Conservation (phyloP, 371 early-diverging fungal species). For the Phascolomyces articulosus region DNA sequence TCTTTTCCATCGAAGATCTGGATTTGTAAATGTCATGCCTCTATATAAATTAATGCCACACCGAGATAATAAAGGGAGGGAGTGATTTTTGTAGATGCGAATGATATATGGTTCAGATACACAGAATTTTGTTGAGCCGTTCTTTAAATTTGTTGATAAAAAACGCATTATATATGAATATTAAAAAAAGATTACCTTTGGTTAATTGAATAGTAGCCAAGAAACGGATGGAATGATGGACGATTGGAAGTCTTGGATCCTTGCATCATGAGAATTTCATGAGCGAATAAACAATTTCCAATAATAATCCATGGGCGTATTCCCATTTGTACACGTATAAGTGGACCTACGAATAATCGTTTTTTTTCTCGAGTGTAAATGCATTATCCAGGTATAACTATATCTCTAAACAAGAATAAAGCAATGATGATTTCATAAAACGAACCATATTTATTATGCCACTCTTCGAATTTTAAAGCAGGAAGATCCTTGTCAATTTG, state of each 20-base stretch:
- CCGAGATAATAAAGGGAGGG: neutral
- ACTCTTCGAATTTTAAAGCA: neutral
- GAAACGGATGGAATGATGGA: conserved; percentile 12
- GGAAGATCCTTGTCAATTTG: neutral
- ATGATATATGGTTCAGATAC: too few relatives aligned
- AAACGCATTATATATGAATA: too few relatives aligned
- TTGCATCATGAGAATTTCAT: conserved; percentile 17
- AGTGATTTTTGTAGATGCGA: too few relatives aligned
- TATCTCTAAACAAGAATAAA: too few relatives aligned
- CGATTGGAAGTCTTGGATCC: conserved; percentile 16
- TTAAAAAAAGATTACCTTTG: neutral
- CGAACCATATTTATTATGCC: neutral
- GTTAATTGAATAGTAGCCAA: conserved; percentile 15
- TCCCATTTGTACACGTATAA: conserved; percentile 21
- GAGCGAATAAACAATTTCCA: conserved; percentile 18
- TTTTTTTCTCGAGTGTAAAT: neutral
- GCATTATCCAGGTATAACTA: too few relatives aligned
- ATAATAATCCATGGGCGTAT: conserved; percentile 20
- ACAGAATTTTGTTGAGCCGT: too few relatives aligned
- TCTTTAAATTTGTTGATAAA: neutral
- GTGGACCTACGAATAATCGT: conserved; percentile 3
- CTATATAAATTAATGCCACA: neutral
- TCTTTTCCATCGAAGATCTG: conserved; percentile 13
- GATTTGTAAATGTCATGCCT: conserved; percentile 14
- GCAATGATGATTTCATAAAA: neutral